Evolutionary conservation across 2,329 filamentous ascomycete species (phyloP).

Genomic region (Phyllosticta citribraziliensis): DNA sequence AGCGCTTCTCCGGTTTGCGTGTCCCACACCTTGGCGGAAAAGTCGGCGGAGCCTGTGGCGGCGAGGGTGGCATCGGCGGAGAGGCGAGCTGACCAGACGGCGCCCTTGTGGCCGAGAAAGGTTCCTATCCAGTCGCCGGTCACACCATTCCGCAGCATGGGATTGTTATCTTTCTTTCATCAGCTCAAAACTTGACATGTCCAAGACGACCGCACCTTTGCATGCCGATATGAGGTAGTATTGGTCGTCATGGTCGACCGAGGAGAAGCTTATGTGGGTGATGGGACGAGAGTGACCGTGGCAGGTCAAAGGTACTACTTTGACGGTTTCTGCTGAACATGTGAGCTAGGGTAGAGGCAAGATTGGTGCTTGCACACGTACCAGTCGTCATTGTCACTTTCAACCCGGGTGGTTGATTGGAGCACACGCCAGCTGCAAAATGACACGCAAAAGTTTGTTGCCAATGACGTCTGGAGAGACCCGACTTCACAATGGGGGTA

Average conservation of each 20-base stretch:
- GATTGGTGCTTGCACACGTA: neutral
- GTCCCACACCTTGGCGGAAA: constrained; percentile 95
- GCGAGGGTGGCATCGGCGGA: constrained; percentile 81
- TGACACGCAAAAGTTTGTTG: neutral
- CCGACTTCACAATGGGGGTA: neutral
- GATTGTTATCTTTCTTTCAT: constrained; percentile 72
- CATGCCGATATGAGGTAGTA: constrained; percentile 92
- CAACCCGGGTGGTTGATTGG: neutral
- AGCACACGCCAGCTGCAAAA: neutral
- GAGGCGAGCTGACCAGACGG: constrained; percentile 90
- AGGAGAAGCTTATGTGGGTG: constrained; percentile 83
- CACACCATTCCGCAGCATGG: constrained; percentile 92
- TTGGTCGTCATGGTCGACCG: constrained; percentile 67
- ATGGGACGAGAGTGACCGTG: constrained; percentile 91
- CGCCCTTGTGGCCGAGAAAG: constrained; percentile 95
- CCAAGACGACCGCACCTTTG: constrained; percentile 38
- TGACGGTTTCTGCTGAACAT: constrained; percentile 32
- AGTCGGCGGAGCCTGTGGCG: constrained; percentile 90
- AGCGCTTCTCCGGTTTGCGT: constrained; percentile 87
- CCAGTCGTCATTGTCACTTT: neutral
- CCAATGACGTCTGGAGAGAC: neutral
- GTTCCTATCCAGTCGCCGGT: constrained; percentile 98
- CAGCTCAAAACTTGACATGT: neutral
- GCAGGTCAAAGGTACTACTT: constrained; percentile 81
- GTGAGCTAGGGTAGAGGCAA: neutral